phyloP scores from a whole-genome alignment of 2,329 filamentous ascomycete species.

The Byssochlamys sp. region DNA sequence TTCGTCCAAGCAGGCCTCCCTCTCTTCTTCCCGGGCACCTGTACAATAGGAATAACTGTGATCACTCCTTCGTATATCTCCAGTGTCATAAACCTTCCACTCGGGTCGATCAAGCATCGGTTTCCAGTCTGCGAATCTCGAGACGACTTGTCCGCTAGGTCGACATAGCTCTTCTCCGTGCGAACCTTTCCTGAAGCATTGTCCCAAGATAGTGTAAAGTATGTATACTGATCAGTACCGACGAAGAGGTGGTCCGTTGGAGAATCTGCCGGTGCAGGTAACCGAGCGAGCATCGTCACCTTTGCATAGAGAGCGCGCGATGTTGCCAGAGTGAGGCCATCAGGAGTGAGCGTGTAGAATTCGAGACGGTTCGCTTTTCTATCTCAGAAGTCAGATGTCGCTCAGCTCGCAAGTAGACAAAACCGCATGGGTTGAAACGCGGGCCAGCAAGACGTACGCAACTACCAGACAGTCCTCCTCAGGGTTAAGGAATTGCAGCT shows the following conservation, averaged over 20 bases:
- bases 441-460: slow-evolving; percentile 53
- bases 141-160: slow-evolving; percentile 52
- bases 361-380: slow-evolving; percentile 80
- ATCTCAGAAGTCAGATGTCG: slow-evolving; percentile 3
- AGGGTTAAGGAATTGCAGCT: slow-evolving; percentile 62
- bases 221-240: slow-evolving; percentile 79
- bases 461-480: slow-evolving; percentile 75
- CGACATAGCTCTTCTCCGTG: slow-evolving; percentile 50
- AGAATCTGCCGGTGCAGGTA: slow-evolving; percentile 53
- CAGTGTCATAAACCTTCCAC: slow-evolving; percentile 56
- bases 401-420: neutral
- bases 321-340: slow-evolving; percentile 53
- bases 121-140: slow-evolving; percentile 74
- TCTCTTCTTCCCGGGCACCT: slow-evolving; percentile 42
- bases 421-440: neutral
- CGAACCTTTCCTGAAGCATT: slow-evolving; percentile 41
- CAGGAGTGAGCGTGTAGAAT: slow-evolving; percentile 60
- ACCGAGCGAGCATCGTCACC: slow-evolving; percentile 64
- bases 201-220: slow-evolving; percentile 85
- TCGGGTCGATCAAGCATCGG: slow-evolving; percentile 74
- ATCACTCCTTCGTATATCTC: slow-evolving; percentile 61
- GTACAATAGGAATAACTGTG: slow-evolving; percentile 53
- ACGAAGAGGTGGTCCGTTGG: slow-evolving; percentile 79
- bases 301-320: slow-evolving; percentile 73
- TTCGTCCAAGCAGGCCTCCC: slow-evolving; percentile 14